Percentiles rank a stretch among this genome's conserved stretches.
These are phyloP conservation scores for Trichoderma koningii DNA, from an alignment of 2,329 filamentous ascomycete genomes.

Conservation along the genomic window DNA sequence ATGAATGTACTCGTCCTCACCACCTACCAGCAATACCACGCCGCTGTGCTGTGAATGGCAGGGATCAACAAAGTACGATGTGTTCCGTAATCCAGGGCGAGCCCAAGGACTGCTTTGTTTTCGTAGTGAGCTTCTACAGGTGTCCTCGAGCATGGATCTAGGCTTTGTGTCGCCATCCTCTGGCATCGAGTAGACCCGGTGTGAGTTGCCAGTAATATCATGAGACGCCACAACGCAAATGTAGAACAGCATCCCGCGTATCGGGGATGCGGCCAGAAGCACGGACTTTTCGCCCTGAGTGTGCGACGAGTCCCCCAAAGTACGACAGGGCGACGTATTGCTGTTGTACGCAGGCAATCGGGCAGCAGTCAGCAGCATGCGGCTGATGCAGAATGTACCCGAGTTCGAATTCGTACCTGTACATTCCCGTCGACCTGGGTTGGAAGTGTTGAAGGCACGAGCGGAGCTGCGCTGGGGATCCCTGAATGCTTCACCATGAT, in stretches of 20 bases:
- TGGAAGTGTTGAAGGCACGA: slow-evolving; percentile 17
- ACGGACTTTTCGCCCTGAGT: slow-evolving; percentile 5
- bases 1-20: not conserved
- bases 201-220: not conserved
- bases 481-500: slow-evolving; percentile 25
- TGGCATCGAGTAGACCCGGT: not conserved
- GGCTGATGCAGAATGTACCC: not conserved
- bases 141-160: not conserved
- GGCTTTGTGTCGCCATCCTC: slow-evolving; percentile 1
- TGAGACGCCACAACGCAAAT: slow-evolving; percentile 14
- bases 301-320: not conserved
- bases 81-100: not conserved
- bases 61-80: slow-evolving; percentile 1
- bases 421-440: slow-evolving; percentile 16
- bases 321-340: not conserved
- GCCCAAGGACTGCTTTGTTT: not conserved
- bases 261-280: slow-evolving; percentile 1
- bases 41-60: slow-evolving; percentile 9
- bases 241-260: slow-evolving; percentile 5
- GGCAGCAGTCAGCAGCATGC: slow-evolving; percentile 6
- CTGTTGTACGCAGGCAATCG: slow-evolving; percentile 3
- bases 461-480: slow-evolving; percentile 21
- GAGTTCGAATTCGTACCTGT: not conserved
- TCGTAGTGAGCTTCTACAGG: not conserved
- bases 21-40: not conserved